Base-by-base conservation (phyloP, 2,329 filamentous ascomycete species). In the Fusarium ramigenum region DNA sequence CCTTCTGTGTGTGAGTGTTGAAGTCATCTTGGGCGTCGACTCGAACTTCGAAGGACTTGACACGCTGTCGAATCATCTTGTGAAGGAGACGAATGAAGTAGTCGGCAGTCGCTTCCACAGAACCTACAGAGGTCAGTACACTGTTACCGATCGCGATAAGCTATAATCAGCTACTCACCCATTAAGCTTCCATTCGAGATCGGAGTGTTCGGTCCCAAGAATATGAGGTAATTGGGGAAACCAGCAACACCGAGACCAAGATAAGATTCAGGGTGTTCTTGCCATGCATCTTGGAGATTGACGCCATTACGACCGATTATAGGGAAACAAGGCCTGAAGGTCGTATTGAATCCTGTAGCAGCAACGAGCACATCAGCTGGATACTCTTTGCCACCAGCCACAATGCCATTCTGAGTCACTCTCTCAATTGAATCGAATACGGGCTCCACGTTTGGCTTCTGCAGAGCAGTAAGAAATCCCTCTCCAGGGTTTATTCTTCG, bases 291-390 rank as follows among this genome's bases (percentile, higher is more conserved):
- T 68, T 86, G 86, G 37, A 90, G 81, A 68, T 88, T 86, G 15
- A 79, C 70, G 23, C 86, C 87, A n/a, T 82, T 74, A 28, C 84
- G 81, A 15, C 86, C 87, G 10, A 86, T 77, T 23, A 89, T 78
- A 2, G 86, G 87, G 67, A 88, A 89, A 2, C 85, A 82, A 7
- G 87, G 87, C 12, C 82, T 77, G 76, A 88, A 89, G 2, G 85
- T 87, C 9, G 85, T 85, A 72, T 89, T 84, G 74, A 89, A 90
- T 3, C 88, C 87, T 0, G 87, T 89, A n/a, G 88, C 88, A 66
- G 87, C 89, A 53, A 91, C 82, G 28, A 91, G 85, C 18, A 84
- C 83, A 74, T 91, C 89, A 19, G 88, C 84, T 39, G 86, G 82
- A 58, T 87, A 77, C n/a, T 86, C 78, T 40, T 84, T 76, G 8